phyloP scores from a whole-genome alignment of 306 rosid genomes.

The Dryas octopetala region DNA sequence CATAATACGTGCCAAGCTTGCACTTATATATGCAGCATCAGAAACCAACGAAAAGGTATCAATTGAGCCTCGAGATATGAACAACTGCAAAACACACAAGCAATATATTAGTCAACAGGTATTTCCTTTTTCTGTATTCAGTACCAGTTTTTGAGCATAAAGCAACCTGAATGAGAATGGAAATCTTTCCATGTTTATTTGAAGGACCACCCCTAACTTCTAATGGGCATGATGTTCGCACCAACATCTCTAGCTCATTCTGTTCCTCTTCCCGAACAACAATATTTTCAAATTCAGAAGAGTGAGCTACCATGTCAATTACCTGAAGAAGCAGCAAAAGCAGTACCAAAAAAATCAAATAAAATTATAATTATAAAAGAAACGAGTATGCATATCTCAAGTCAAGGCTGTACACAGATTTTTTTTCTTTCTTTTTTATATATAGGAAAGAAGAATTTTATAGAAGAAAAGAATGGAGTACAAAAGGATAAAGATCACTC shows the following conservation, averaged over 20 bases:
- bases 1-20: constrained; percentile 93
- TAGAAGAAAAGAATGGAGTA: neutral
- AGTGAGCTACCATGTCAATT: constrained; percentile 89
- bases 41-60: constrained; percentile 87
- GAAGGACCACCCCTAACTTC: constrained; percentile 96
- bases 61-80: constrained; percentile 86
- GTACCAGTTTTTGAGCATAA: constrained; percentile 17
- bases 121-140: constrained; percentile 8
- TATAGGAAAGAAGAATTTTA: neutral
- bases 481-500: too few relatives aligned
- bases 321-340: constrained; percentile 52
- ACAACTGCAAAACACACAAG: constrained; percentile 60
- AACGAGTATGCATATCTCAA: neutral
- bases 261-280: constrained; percentile 98
- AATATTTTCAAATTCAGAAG: constrained; percentile 95
- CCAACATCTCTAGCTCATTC: constrained; percentile 84
- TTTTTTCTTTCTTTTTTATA: too few relatives aligned
- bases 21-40: constrained; percentile 96
- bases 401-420: neutral
- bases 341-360: constrained; percentile 7
- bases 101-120: constrained; percentile 23
- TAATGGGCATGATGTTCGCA: constrained; percentile 71
- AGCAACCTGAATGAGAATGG: constrained; percentile 89
- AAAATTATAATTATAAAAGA: neutral
- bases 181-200: constrained; percentile 90